Percentiles rank a stretch among this genome's conserved stretches.
phyloP scores from a whole-genome alignment of 768 basidiomycete species.

The Agrocybe praecox region DNA sequence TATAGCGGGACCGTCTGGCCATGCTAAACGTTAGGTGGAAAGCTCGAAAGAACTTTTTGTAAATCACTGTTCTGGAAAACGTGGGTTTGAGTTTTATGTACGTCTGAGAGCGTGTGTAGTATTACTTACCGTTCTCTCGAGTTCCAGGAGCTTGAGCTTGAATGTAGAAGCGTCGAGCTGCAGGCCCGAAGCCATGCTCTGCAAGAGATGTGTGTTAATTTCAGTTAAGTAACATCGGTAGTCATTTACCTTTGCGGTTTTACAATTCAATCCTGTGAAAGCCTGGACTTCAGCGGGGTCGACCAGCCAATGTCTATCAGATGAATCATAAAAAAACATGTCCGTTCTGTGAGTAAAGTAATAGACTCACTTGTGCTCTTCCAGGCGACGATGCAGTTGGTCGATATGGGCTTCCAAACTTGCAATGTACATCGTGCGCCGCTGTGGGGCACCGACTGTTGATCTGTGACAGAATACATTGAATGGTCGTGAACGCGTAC shows the following conservation, averaged over 20 bases:
- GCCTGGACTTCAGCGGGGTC: constrained; percentile 56
- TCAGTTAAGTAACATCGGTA: not conserved
- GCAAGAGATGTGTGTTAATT: not conserved
- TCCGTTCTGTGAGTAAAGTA: too few species aligned
- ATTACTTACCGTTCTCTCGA: constrained; percentile 64
- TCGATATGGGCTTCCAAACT: constrained; percentile 78
- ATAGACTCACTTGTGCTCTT: constrained; percentile 28
- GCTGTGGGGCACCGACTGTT: constrained; percentile 64
- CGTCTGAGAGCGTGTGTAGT: not conserved
- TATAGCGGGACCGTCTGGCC: not conserved
- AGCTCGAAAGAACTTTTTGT: constrained; percentile 18
- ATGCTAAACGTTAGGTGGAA: not conserved
- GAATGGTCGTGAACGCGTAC: not conserved
- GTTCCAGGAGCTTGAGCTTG: constrained; percentile 66
- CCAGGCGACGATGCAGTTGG: constrained; percentile 59
- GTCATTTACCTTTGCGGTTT: constrained; percentile 66
- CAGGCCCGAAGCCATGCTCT: constrained; percentile 78
- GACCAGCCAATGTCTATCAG: constrained; percentile 48
- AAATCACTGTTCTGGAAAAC: constrained; percentile 31
- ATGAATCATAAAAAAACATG: too few species aligned
- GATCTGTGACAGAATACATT: constrained; percentile 41
- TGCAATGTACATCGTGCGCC: constrained; percentile 71
- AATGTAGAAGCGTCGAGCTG: constrained; percentile 64
- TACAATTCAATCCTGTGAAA: constrained; percentile 73
- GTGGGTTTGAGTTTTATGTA: not conserved